Base-by-base conservation (phyloP, 108 stramenopile species). In the Cylindrotheca closterium region DNA sequence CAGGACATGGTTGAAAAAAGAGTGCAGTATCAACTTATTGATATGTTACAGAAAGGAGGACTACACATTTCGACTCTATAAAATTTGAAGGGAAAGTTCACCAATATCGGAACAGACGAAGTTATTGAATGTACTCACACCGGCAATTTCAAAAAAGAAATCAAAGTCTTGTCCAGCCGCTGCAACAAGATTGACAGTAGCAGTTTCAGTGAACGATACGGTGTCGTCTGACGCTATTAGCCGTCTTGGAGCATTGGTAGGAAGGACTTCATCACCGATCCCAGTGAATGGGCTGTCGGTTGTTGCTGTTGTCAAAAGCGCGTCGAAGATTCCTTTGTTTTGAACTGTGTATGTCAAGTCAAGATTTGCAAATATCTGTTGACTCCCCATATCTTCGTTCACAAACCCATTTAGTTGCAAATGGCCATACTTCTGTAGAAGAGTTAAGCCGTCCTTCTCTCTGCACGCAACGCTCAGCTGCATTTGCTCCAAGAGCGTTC, bases 341-440 rank as follows among this genome's bases (percentile, higher is more conserved):
- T 54, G 23, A 21, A 46, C 71, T 3, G 51, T 65, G 71, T 73
- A 65, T 2, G 45, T 21, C 21, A 73, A 63, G 7, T 49, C 24
- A 12, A 73, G 50, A 45, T 59, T 52, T 2, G 63, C 50, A 27
- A 64, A 65, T 18, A 73, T 42, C 4, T 58, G 45, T 52, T 60
- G 55, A 21, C 60, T 26, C 23, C 66, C 66, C 25, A 51, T 25
- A 7, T 67, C 54, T 24, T 30, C 53, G 22, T 74, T 74, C 23
- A 30, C 10, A 45, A 53, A 75, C 0, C 74, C 74, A 46, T 63
- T 55, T n/a, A 75, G 68, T 28, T 75, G 68, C 3, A 75, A 50
- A n/a, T 25, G 17, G 19, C 74, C 74, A 48, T 63, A 75, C 19
- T 25, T 69, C 21, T 58, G 28, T 26, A 65, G 33, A n/a, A 75